Evolutionary conservation across 1,284 basidiomycete genomes (phyloP).

Genomic region (Tremellales sp.): DNA sequence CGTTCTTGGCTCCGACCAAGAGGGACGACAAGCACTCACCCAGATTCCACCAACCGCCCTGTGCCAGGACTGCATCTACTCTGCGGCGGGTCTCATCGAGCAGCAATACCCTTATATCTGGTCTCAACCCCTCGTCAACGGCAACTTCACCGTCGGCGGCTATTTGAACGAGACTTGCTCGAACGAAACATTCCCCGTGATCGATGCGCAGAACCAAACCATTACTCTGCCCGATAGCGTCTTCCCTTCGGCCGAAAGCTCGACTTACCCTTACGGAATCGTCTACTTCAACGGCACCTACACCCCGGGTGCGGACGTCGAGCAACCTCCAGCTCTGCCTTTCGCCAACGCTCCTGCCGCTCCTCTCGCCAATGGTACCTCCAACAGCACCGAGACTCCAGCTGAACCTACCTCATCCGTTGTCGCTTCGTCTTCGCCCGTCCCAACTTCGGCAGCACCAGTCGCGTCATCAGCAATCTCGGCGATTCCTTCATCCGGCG

Average conservation of each 20-base stretch:
- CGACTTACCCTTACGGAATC: slow-evolving; percentile 28
- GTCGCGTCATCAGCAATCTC: not conserved
- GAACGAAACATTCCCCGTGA: slow-evolving; percentile 3
- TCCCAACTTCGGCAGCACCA: not conserved
- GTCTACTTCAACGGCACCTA: slow-evolving; percentile 18
- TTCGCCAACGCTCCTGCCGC: not conserved
- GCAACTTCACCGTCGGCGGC: slow-evolving; percentile 22
- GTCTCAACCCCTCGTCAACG: slow-evolving; percentile 15
- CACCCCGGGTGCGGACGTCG: not conserved
- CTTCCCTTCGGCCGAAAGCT: slow-evolving; percentile 32
- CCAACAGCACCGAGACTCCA: not conserved
- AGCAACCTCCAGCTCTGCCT: not conserved
- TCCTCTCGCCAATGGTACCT: not conserved
- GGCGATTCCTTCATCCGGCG: not conserved
- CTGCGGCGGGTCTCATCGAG: slow-evolving; percentile 34
- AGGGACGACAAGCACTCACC: slow-evolving; percentile 17
- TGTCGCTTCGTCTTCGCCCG: not conserved
- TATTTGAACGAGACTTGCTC: slow-evolving; percentile 31
- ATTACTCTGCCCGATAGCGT: slow-evolving; percentile 38
- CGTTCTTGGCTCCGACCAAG: slow-evolving; percentile 30
- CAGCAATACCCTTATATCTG: slow-evolving; percentile 33
- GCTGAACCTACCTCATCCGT: not conserved
- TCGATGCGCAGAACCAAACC: not conserved
- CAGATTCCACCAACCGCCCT: slow-evolving; percentile 25
- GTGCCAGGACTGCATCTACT: slow-evolving; percentile 46